Percentiles rank a stretch among this genome's conserved stretches.
phyloP scores from a whole-genome alignment of 495 filamentous ascomycete genomes.

The Xylaria sp. region DNA sequence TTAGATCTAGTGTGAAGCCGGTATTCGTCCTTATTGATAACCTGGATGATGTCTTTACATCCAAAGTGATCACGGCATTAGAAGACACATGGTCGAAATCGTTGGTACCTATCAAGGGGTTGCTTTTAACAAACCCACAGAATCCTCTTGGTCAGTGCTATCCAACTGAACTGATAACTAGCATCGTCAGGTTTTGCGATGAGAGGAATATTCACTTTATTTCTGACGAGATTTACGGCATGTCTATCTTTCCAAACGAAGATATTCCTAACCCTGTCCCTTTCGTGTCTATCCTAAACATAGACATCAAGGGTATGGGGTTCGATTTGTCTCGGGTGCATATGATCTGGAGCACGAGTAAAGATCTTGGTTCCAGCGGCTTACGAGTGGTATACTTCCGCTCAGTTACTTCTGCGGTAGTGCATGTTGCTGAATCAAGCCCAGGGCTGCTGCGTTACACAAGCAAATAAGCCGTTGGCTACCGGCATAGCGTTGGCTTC shows the following conservation, averaged over 20 bases:
- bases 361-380: conserved; percentile 35
- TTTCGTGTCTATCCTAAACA: conserved; percentile 22
- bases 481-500: conserved; percentile 16
- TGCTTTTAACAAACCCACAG: conserved; percentile 48
- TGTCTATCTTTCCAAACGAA: conserved; percentile 32
- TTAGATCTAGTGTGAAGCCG: conserved; percentile 46
- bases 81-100: conserved; percentile 36
- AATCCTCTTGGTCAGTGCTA: conserved; percentile 49
- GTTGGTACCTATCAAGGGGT: conserved; percentile 35
- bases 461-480: conserved; percentile 16
- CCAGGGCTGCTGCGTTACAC: conserved; percentile 24
- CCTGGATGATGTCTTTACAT: conserved; percentile 41
- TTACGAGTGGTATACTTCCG: conserved; percentile 26
- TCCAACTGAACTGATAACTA: neutral
- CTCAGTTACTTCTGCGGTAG: neutral
- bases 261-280: conserved; percentile 3
- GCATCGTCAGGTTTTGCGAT: conserved; percentile 35
- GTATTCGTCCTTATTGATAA: conserved; percentile 46
- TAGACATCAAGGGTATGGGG: conserved; percentile 13
- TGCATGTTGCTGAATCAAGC: neutral
- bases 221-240: conserved; percentile 45
- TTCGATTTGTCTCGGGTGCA: conserved; percentile 23
- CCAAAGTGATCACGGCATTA: conserved; percentile 34
- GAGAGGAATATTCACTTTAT: conserved; percentile 40
- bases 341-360: conserved; percentile 31